These are phyloP conservation scores for Neoboletus brunneissimus DNA, from an alignment of 768 basidiomycete species.

Conservation along the genomic window DNA sequence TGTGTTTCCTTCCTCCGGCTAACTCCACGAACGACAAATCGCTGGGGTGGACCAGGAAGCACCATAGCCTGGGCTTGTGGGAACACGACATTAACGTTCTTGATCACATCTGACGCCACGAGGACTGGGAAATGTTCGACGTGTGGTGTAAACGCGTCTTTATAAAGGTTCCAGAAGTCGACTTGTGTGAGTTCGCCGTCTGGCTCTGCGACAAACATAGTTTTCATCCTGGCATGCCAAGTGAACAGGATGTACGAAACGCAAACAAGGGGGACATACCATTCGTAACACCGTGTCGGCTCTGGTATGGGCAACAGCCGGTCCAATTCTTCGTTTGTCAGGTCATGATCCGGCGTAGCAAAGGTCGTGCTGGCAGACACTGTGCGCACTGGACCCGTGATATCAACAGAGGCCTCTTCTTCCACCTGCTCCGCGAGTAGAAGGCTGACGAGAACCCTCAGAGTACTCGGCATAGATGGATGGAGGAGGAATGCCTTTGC, in stretches of 20 bases:
- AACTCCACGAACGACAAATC: constrained; percentile 88
- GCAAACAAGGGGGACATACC: constrained; percentile 43
- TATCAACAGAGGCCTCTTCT: constrained; percentile 60
- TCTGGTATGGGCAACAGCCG: constrained; percentile 56
- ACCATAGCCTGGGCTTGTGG: constrained; percentile 88
- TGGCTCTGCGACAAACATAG: constrained; percentile 75
- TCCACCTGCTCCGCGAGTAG: constrained; percentile 71
- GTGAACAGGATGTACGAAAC: constrained; percentile 10
- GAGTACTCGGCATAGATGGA: constrained; percentile 63
- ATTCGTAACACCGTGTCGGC: constrained; percentile 80
- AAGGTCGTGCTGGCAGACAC: constrained; percentile 51
- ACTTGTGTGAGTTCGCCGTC: constrained; percentile 89
- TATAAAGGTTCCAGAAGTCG: constrained; percentile 93
- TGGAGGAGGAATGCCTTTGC: constrained; percentile 75
- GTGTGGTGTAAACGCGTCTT: constrained; percentile 69
- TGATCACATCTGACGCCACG: constrained; percentile 91
- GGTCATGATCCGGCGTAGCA: constrained; percentile 55
- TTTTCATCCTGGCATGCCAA: constrained; percentile 71
- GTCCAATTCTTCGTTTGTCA: constrained; percentile 69
- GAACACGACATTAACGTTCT: constrained; percentile 83
- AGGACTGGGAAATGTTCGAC: constrained; percentile 59
- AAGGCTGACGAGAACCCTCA: constrained; percentile 65
- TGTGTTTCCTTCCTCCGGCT: constrained; percentile 59
- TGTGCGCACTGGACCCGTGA: constrained; percentile 58
- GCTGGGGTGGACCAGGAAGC: constrained; percentile 62